These are phyloP conservation scores for Murraya koenigii DNA, from an alignment of 345 rosid genomes.

Conservation along the genomic window DNA sequence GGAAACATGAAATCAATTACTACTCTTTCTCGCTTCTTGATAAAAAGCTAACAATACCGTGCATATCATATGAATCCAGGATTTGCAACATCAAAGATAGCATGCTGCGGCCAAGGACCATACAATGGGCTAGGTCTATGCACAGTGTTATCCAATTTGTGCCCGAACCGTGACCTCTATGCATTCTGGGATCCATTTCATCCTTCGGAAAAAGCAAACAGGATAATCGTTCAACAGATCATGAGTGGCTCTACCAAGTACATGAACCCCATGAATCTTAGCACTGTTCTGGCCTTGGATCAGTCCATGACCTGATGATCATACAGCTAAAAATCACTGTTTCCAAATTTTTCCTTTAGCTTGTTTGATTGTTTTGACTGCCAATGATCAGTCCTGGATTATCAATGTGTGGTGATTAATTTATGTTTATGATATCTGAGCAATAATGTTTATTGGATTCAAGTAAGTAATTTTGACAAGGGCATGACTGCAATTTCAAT, in stretches of 20 bases:
- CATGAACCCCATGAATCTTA: conserved; percentile 83
- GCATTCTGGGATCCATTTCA: conserved; percentile 89
- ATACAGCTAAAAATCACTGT: not conserved
- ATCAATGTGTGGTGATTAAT: not conserved
- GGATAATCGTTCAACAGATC: conserved; percentile 51
- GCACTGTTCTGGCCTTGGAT: conserved; percentile 60
- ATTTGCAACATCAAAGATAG: conserved; percentile 53
- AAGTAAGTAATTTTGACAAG: not conserved
- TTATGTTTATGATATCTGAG: not conserved
- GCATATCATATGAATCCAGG: conserved; percentile 35
- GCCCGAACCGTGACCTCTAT: conserved; percentile 48
- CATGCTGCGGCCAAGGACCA: conserved; percentile 91
- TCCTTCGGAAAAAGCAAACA: conserved; percentile 78
- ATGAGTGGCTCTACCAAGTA: conserved; percentile 46
- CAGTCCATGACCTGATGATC: conserved; percentile 19
- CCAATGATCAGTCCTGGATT: not conserved
- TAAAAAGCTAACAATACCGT: no score
- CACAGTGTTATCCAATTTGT: conserved; percentile 58
- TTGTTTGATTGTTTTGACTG: not conserved
- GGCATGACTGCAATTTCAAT: not conserved
- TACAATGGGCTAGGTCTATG: conserved; percentile 77
- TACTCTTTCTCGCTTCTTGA: no score
- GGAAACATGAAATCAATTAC: no score
- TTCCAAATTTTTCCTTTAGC: not conserved
- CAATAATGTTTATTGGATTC: not conserved